These are phyloP conservation scores for Melaleuca alternifolia DNA, from an alignment of 345 rosid genomes.

Conservation along the genomic window DNA sequence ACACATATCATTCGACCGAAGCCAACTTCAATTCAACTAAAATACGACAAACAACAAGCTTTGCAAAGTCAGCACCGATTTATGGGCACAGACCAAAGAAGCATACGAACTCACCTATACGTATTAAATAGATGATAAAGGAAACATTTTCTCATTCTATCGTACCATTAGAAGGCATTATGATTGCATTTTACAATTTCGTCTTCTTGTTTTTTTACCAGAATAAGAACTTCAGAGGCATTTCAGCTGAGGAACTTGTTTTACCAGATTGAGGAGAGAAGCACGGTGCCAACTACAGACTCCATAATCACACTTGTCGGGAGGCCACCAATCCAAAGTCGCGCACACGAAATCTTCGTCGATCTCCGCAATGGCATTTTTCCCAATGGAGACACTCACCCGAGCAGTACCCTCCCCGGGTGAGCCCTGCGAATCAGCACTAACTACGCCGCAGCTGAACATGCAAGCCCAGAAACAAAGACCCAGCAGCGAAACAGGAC, in stretches of 20 bases:
- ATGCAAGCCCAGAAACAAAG: conserved; percentile 19
- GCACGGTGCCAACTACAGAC: conserved; percentile 83
- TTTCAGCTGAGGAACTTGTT: neutral
- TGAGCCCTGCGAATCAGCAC: conserved; percentile 9
- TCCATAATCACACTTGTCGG: conserved; percentile 94
- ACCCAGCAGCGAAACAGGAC: conserved; percentile 11
- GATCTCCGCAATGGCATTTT: conserved; percentile 42
- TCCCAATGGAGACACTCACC: conserved; percentile 50
- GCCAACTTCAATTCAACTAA: neutral
- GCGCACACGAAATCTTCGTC: conserved; percentile 92
- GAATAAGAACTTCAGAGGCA: neutral
- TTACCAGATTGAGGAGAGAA: conserved; percentile 85
- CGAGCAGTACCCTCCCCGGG: neutral
- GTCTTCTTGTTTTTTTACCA: neutral
- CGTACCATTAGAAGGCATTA: neutral
- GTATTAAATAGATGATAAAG: neutral
- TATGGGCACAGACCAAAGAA: neutral
- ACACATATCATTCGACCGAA: neutral
- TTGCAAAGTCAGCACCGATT: neutral
- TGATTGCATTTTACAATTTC: neutral
- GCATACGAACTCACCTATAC: neutral
- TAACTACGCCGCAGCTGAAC: neutral
- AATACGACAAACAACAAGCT: neutral
- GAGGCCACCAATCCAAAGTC: conserved; percentile 99
- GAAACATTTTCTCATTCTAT: neutral